Base-by-base conservation (phyloP, 176 grass and related monocot species). In the Triticum dicoccoides region DNA sequence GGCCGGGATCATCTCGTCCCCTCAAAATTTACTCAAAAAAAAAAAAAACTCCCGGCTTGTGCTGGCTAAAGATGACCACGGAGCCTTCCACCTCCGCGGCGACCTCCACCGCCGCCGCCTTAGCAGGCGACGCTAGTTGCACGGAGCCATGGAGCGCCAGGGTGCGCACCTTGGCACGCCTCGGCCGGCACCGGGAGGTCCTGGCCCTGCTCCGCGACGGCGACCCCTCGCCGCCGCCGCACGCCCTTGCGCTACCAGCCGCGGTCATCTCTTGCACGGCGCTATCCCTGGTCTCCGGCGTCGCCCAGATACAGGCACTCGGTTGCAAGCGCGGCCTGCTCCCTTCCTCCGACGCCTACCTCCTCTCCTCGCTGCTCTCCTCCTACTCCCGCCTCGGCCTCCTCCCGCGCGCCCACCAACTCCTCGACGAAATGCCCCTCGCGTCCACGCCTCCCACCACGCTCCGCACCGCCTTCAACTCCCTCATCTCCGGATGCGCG, bases 381-480 rank as follows among this genome's bases (percentile, higher is more conserved):
- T 34, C 86, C 39, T 92, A 92, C 77, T 92, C 88, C 0, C 88
- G 88, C 81, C 88, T 95, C 58, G 47, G 83, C 86, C 72, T 61
- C 61, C 88, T 95, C 76, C 83, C 66, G 10, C 72, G 81, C 86
- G 88, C 88, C 80, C 88, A 66, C 86, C 80, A 86, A 11, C 69
- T 95, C 3, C 86, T 95, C 82, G 86, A 92, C 41, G 87, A 94
- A 94, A 91, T 91, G 81, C 87, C 83, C 25, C 51, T 86, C 1
- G 61, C 64, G 13, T 79, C 79, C 29, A 83, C 81, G 23, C 77
- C 88, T 3, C 73, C 61, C 20, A 45, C 86, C 61, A 86, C 86
- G 54, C 83, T 80, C 9, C 82, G 68, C 79, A 90, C 88, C 0
- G 93, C 91, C 38, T 95, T 89, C 86, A 92, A 95, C 86, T 92